These are phyloP conservation scores for Stagonosporopsis vannaccii DNA, from an alignment of 2,329 filamentous ascomycete genomes.

Conservation along the genomic window DNA sequence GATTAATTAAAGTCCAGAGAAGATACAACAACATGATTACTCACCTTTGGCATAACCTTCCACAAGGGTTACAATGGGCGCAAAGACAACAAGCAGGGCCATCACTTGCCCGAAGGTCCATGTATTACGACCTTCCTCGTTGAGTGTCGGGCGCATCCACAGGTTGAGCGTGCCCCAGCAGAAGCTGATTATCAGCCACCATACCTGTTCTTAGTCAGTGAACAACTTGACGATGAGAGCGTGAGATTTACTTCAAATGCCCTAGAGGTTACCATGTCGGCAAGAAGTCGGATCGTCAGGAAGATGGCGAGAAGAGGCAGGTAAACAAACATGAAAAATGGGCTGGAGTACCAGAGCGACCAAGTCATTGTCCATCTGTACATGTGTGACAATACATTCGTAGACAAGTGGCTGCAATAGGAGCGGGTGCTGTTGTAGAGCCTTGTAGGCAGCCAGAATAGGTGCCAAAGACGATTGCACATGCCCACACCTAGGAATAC, in stretches of 20 bases:
- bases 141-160: conserved; percentile 4
- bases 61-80: conserved; percentile 8
- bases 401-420: neutral
- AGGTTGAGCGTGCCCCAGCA: conserved; percentile 15
- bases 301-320: conserved; percentile 2
- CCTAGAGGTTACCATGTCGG: conserved; percentile 12
- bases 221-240: neutral
- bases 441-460: neutral
- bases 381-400: neutral
- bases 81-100: conserved; percentile 12
- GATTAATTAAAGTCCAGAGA: neutral
- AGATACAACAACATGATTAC: neutral
- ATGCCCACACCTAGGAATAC: conserved; percentile 6
- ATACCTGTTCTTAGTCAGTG: conserved; percentile 1
- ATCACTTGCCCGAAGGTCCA: conserved; percentile 22
- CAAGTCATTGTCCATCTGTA: neutral
- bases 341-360: neutral
- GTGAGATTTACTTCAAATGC: conserved; percentile 12
- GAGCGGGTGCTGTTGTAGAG: conserved; percentile 4
- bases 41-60: conserved; percentile 12
- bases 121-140: conserved; percentile 4
- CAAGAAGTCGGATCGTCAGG: conserved; percentile 3
- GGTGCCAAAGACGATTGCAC: conserved; percentile 14
- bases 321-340: conserved; percentile 3
- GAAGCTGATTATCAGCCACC: conserved; percentile 18